Evolutionary conservation across 257 asterid genomes (phyloP), one percentile per base, ranked within the genome.

Genomic region (Gentiana straminea): DNA sequence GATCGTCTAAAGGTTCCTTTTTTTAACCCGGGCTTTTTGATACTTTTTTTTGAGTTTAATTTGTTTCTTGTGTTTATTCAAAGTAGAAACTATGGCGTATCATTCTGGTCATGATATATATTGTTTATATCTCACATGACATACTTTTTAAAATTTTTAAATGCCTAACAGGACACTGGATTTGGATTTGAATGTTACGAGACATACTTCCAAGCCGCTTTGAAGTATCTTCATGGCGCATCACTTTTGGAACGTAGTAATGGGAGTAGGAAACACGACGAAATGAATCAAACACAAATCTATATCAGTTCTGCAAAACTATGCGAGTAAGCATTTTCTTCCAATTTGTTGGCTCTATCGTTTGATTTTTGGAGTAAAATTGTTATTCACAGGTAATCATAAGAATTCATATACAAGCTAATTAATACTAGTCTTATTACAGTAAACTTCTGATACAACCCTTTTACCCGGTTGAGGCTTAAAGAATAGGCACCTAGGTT

Each of bases 181-280:
- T 83, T 84, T 70, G 70, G 65, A 47, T 75, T 79, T 39, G 95
- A 91, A 73, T 78, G 92, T 72, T 87, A 84, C 60, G 81, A 76
- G 62, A 80, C 73, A 66, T 76, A 74, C 78, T 87, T 91, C 63
- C 77, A 81, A 84, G 94, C 97, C 36, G 92, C 90, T 47, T 59
- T 91, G 32, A 75, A 81, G 81, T 87, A 76, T 77, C 95, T 91
- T 68, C 83, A 75, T 2, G 94, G 90, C 2, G 98, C 96, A 73
- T 76, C 89, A 48, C 94, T 84, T 71, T 65, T 79, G 51, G 98
- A 91, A 68, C 73, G 76, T 54, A 78, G 60, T 55, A 70, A 63
- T 56, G 92, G 73, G 51, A 74, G 68, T 60, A 64, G 69, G 72
- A 81, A 81, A 66, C 75, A 66, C 33, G 52, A 76, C 70, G 93